Conservation (phyloP, 345 rosid genomes). For the Brassica rapa region DNA sequence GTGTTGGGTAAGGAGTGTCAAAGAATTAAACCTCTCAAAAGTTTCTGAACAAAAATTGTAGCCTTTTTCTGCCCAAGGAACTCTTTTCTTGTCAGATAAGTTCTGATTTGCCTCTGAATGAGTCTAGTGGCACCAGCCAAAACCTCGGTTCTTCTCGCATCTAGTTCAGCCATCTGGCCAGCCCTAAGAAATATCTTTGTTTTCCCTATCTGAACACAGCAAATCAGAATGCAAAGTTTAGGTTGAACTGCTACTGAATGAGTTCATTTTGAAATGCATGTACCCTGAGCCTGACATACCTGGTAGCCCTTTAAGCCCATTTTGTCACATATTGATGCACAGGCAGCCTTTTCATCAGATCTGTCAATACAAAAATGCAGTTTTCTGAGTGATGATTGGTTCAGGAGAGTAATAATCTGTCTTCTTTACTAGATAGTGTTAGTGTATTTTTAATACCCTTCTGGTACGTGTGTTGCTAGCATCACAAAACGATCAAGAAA, state of each 20-base stretch:
- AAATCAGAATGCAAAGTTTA: slow-evolving; percentile 23
- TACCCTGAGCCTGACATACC: slow-evolving; percentile 44
- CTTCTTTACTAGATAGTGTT: not conserved
- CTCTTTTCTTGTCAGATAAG: slow-evolving; percentile 54
- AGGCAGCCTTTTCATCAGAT: slow-evolving; percentile 58
- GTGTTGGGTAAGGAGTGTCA: slow-evolving; percentile 16
- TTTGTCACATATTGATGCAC: slow-evolving; percentile 54
- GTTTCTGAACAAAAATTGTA: slow-evolving; percentile 48
- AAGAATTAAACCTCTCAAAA: slow-evolving; percentile 55
- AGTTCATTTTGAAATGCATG: slow-evolving; percentile 9
- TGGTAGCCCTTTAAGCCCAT: slow-evolving; percentile 67
- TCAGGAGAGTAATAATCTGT: slow-evolving; percentile 10
- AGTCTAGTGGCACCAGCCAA: slow-evolving; percentile 52
- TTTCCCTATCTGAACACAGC: slow-evolving; percentile 60
- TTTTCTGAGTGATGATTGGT: slow-evolving; percentile 17
- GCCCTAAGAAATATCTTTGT: slow-evolving; percentile 70
- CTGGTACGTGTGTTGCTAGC: slow-evolving; percentile 63
- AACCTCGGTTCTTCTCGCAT: slow-evolving; percentile 66
- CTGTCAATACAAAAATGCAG: slow-evolving; percentile 38
- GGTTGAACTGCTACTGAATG: slow-evolving; percentile 4
- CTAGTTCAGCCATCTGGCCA: slow-evolving; percentile 76
- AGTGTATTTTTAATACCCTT: slow-evolving; percentile 54
- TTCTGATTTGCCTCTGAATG: slow-evolving; percentile 59
- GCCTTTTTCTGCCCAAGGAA: slow-evolving; percentile 50
- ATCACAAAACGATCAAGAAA: slow-evolving; percentile 81